These are phyloP conservation scores for Glebionis coronaria DNA, from an alignment of 129 eudicot genomes.

Conservation along the genomic window DNA sequence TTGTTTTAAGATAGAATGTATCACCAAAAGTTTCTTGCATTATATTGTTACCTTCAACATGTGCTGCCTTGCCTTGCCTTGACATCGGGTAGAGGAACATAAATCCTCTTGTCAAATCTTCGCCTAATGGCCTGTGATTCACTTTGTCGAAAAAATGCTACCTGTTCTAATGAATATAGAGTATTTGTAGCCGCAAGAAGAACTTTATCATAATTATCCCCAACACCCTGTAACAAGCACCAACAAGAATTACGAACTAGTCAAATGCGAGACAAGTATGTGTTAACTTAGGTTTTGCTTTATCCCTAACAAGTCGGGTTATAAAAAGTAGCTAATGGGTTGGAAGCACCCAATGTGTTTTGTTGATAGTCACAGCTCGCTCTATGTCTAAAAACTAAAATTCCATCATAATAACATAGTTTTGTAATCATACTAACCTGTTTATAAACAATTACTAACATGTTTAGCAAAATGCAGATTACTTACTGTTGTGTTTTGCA, in stretches of 20 bases:
- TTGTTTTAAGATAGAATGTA: too few species aligned
- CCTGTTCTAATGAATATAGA: constrained; percentile 71
- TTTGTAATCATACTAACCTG: constrained; percentile 12
- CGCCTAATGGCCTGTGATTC: constrained; percentile 51
- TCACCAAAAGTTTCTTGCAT: too few species aligned
- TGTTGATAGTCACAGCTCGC: background rate
- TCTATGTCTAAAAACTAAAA: background rate
- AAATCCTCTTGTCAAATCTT: constrained; percentile 57
- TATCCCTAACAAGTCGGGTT: background rate
- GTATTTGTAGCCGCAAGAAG: constrained; percentile 82
- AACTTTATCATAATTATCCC: constrained; percentile 57
- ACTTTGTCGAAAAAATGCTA: constrained; percentile 20
- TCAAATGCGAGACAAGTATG: background rate
- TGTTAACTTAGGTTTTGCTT: background rate
- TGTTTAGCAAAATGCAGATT: too few species aligned
- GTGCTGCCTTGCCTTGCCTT: constrained; percentile 27
- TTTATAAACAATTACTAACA: too few species aligned
- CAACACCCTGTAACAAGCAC: constrained; percentile 55
- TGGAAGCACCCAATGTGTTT: background rate
- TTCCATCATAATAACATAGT: background rate
- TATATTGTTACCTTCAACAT: too few species aligned
- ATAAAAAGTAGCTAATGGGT: background rate
- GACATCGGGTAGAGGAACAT: constrained; percentile 55
- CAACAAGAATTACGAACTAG: background rate
- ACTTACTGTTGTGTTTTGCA: too few species aligned